These are phyloP conservation scores for Colletotrichum horii DNA, from an alignment of 2,329 filamentous ascomycete species.

Conservation along the genomic window DNA sequence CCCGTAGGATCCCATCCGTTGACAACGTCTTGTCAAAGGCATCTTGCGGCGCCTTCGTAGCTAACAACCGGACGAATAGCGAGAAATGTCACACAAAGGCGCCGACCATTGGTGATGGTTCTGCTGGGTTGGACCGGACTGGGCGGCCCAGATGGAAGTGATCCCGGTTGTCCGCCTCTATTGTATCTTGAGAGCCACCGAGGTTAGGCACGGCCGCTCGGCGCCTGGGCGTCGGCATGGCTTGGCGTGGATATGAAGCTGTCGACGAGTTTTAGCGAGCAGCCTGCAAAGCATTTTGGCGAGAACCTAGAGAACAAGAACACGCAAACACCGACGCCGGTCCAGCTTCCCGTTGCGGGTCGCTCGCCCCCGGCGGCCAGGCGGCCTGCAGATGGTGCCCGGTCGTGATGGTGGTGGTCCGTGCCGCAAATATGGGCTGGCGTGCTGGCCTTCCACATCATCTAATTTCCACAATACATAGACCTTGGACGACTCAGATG, in stretches of 20 bases:
- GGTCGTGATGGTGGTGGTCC: not conserved
- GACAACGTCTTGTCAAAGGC: not conserved
- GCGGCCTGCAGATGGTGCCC: not conserved
- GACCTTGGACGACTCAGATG: not conserved
- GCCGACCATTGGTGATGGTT: not conserved
- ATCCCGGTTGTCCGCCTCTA: not conserved
- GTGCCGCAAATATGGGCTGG: not conserved
- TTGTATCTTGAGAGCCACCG: not conserved
- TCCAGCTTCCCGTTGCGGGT: not conserved
- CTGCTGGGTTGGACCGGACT: not conserved
- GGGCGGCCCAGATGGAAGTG: not conserved
- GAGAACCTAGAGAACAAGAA: not conserved
- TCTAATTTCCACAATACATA: conserved; percentile 18
- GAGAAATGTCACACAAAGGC: not conserved
- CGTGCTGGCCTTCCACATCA: not conserved
- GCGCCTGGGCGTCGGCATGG: not conserved
- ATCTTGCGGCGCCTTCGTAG: not conserved
- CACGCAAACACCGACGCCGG: not conserved
- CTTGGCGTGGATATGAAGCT: not conserved
- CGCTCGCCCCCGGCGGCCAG: not conserved
- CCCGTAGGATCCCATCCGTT: not conserved
- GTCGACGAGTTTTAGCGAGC: not conserved
- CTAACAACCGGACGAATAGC: not conserved
- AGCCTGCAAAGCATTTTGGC: not conserved
- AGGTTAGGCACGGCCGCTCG: not conserved